A percentile compares a stretch with the other conserved stretches of the same genome.
phyloP scores from a whole-genome alignment of 345 rosid species.

The Eucalyptus erythrocorys region DNA sequence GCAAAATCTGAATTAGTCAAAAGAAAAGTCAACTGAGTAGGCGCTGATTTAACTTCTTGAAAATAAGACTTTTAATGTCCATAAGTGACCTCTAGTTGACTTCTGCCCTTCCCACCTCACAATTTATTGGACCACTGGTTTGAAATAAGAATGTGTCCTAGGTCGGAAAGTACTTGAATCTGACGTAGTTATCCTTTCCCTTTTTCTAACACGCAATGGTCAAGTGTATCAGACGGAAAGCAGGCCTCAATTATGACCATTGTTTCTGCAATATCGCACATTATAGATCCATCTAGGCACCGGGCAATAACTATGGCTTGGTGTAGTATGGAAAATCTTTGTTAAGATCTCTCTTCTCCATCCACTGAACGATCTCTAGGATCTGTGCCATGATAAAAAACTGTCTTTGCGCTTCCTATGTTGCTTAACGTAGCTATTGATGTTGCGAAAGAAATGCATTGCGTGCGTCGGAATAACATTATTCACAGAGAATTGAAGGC shows the following conservation, averaged over 20 bases:
- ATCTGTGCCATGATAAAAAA: background rate
- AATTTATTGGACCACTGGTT: background rate
- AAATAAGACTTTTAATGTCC: background rate
- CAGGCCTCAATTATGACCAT: background rate
- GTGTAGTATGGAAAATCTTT: background rate
- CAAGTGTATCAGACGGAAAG: background rate
- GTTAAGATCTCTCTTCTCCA: background rate
- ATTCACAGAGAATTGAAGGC: conserved; percentile 12
- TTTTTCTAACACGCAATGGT: background rate
- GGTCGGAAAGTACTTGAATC: background rate
- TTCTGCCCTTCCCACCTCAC: background rate
- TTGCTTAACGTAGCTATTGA: conserved; percentile 6
- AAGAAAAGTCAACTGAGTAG: background rate
- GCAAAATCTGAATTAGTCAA: background rate
- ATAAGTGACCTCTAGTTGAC: background rate
- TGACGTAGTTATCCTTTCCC: background rate
- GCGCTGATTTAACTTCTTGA: background rate
- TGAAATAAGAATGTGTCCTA: background rate
- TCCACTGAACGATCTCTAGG: background rate
- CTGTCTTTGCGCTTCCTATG: background rate
- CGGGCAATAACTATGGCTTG: background rate
- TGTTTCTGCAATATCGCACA: background rate
- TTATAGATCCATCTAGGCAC: background rate
- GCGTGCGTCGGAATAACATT: conserved; percentile 9
- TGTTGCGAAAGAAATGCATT: conserved; percentile 12